A percentile compares a stretch with the other conserved stretches of the same genome.
Conservation (phyloP, 2,329 filamentous ascomycete species). For the Stagonosporopsis chrysanthemi region DNA sequence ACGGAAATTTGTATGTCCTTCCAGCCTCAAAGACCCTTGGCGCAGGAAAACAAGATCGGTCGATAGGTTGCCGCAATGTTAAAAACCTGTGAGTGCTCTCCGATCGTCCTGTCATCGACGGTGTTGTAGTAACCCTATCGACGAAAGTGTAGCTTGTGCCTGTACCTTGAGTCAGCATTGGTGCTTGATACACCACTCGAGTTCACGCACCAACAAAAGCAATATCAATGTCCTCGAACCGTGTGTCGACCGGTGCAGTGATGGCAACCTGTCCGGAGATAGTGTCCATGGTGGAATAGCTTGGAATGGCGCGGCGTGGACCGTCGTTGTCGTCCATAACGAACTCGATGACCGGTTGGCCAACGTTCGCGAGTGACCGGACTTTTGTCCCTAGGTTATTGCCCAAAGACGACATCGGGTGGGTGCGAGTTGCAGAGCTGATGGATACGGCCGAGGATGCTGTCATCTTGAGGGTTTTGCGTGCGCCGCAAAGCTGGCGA, state of each 20-base stretch:
- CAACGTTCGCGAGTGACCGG: constrained; percentile 41
- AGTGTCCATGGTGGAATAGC: constrained; percentile 65
- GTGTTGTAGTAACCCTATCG: constrained; percentile 61
- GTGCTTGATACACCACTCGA: neutral
- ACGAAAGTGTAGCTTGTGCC: constrained; percentile 62
- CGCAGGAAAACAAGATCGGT: constrained; percentile 60
- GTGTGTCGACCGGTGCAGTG: constrained; percentile 58
- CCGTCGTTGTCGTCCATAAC: constrained; percentile 46
- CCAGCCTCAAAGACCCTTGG: constrained; percentile 63
- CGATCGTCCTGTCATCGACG: constrained; percentile 61
- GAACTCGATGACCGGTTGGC: constrained; percentile 55
- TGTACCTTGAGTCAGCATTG: constrained; percentile 37
- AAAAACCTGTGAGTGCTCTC: constrained; percentile 68
- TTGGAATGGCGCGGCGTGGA: constrained; percentile 46
- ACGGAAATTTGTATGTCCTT: constrained; percentile 65
- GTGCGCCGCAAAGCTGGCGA: constrained; percentile 21
- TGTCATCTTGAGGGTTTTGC: constrained; percentile 30
- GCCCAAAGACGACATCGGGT: constrained; percentile 40
- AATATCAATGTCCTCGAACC: constrained; percentile 66
- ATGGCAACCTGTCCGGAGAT: constrained; percentile 63
- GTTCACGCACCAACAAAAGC: constrained; percentile 61
- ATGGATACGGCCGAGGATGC: constrained; percentile 29
- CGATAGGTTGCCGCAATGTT: constrained; percentile 67
- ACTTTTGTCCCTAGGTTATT: constrained; percentile 47
- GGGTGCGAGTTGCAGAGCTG: constrained; percentile 26